A percentile compares a stretch with the other conserved stretches of the same genome.
Evolutionary conservation across 169 alveolate genomes (phyloP).

Genomic region (Ichthyophthirius multifiliis): DNA sequence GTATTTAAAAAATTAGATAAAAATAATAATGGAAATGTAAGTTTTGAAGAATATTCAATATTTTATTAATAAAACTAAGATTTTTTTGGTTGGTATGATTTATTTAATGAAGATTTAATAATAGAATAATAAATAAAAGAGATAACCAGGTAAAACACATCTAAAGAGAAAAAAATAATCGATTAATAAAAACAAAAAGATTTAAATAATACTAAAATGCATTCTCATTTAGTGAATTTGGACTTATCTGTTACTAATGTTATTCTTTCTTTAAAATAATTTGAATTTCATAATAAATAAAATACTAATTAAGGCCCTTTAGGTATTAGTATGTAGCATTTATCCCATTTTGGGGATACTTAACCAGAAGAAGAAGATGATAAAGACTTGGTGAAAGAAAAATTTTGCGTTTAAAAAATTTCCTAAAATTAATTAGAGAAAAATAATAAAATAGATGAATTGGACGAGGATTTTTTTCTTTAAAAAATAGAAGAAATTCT

Average conservation of each 20-base stretch:
- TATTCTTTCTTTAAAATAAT: no score
- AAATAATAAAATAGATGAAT: no score
- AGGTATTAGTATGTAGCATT: background rate
- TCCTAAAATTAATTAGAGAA: no score
- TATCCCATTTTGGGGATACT: background rate
- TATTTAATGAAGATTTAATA: background rate
- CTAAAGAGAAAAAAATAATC: no score
- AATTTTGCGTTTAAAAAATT: background rate
- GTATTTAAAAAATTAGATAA: background rate
- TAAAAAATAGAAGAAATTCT: no score
- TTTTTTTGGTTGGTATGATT: background rate
- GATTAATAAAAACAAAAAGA: no score
- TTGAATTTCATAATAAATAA: no score
- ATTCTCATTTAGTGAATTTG: no score
- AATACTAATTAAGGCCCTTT: background rate
- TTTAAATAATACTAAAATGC: no score
- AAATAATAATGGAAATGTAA: background rate
- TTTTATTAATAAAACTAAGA: background rate
- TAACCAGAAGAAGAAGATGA: constrained; percentile 3
- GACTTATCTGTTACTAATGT: no score
- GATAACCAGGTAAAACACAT: background rate
- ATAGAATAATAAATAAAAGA: background rate
- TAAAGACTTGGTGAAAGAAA: background rate
- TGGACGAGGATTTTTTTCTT: no score
- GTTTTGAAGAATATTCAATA: background rate